Base-by-base conservation (phyloP, 2,329 filamentous ascomycete genomes). In the Botrytis pseudocinerea region DNA sequence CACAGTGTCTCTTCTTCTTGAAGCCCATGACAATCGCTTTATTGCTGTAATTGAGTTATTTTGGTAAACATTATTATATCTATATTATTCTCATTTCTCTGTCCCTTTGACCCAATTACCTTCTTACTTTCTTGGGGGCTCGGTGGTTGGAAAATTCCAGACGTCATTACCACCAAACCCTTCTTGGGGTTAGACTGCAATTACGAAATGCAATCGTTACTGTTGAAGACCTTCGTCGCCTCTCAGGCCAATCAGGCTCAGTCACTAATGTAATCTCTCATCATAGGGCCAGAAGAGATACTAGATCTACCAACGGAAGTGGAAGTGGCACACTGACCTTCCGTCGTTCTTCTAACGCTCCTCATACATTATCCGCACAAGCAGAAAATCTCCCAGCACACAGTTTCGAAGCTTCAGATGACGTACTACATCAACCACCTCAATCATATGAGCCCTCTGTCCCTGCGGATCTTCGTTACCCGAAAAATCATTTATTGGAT, bases 401-500 rank as follows among this genome's bases (percentile, higher is more conserved):
- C 18, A 76, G 63, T 44, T 40, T 73, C 32, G 79, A 80, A 59
- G 75, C 74, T 65, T 74, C 76, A 64, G 71, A 72, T 16, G 73
- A 76, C 40, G 76, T 77, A 74, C 80, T 71, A 78, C 79, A 65
- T 74, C 80, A 72, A 35, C 38, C 59, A 83, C 77, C 82, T 82
- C 81, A 83, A 84, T 79, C 81, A 80, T 74, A 82, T 83, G 76
- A 86, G 75, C 77, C 83, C 78, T 78, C 82, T 75, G 61, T 57
- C 16, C 69, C 69, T 66, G 77, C 79, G 76, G 80, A 82, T 74
- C 74, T 66, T 51, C 78, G 80, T 46, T 80, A 80, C 78, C 79
- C 82, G 65, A 80, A 81, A 63, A 81, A 83, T 48, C 89, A 97
- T 76, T 85, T 98, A 75, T 85, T 97, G 73, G 88, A 90, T 72